phyloP scores from a whole-genome alignment of 495 filamentous ascomycete genomes.

The Xylaria grammica region DNA sequence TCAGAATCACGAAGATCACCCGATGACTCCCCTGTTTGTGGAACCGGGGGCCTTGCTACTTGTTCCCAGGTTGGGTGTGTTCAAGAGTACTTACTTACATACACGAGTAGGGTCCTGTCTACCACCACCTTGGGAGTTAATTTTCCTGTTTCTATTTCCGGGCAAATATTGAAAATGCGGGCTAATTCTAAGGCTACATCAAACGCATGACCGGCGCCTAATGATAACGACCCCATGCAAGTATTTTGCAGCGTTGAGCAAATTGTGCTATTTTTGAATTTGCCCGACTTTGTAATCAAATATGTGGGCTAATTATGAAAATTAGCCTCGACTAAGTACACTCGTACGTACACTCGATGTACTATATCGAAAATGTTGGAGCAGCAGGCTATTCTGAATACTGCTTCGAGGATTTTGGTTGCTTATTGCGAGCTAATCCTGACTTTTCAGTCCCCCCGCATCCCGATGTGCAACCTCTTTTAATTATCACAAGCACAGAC shows the following conservation, averaged over 20 bases:
- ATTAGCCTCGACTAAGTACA: conserved; percentile 5
- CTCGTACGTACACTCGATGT: no score
- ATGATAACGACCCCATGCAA: conserved; percentile 23
- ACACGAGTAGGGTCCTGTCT: background rate
- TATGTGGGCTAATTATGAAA: conserved; percentile 32
- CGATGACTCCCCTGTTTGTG: conserved; percentile 2
- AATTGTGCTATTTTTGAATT: conserved; percentile 43
- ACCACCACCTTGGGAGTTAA: conserved; percentile 26
- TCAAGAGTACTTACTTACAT: conserved; percentile 12
- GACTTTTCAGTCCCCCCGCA: background rate
- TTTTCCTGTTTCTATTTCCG: conserved; percentile 38
- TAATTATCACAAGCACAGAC: conserved; percentile 21
- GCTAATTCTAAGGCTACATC: conserved; percentile 23
- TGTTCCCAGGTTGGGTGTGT: background rate
- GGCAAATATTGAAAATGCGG: conserved; percentile 25
- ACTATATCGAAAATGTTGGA: background rate
- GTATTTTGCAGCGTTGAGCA: conserved; percentile 25
- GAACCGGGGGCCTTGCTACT: background rate
- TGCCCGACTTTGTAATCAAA: conserved; percentile 26
- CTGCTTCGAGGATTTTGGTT: background rate
- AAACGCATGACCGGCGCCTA: conserved; percentile 13
- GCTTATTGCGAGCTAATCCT: background rate
- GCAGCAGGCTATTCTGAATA: no score
- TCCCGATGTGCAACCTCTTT: conserved; percentile 17
- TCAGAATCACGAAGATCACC: conserved; percentile 11